phyloP scores from a whole-genome alignment of 352 stramenopile genomes.

The Pythium inflatum region DNA sequence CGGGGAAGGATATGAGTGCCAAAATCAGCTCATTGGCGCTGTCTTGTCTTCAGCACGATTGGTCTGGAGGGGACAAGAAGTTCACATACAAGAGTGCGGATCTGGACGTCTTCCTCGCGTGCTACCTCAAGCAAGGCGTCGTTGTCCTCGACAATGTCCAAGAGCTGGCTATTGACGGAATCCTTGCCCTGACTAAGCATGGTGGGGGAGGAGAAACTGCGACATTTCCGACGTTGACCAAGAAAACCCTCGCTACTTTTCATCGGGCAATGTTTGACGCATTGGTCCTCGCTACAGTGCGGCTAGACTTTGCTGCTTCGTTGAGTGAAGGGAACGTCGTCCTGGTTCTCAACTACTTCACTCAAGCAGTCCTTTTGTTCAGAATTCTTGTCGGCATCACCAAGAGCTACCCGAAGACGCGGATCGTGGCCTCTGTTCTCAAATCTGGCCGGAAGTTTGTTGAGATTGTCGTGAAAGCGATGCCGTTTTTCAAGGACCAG shows the following conservation, averaged over 20 bases:
- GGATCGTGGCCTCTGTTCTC: slow-evolving; percentile 54
- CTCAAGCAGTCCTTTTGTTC: slow-evolving; percentile 58
- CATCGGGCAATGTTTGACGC: slow-evolving; percentile 55
- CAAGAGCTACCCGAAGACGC: slow-evolving; percentile 58
- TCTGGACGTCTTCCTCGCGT: slow-evolving; percentile 42
- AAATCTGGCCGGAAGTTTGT: slow-evolving; percentile 60
- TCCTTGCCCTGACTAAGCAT: slow-evolving; percentile 49
- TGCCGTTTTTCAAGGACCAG: slow-evolving; percentile 62
- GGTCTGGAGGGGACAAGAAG: slow-evolving; percentile 47
- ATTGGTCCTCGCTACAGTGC: slow-evolving; percentile 41
- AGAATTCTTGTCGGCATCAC: slow-evolving; percentile 66
- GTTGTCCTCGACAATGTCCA: slow-evolving; percentile 57
- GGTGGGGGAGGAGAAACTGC: slow-evolving; percentile 22
- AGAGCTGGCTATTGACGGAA: slow-evolving; percentile 45
- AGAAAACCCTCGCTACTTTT: slow-evolving; percentile 55
- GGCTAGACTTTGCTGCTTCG: slow-evolving; percentile 41
- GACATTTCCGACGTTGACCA: slow-evolving; percentile 49
- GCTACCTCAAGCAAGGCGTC: slow-evolving; percentile 45
- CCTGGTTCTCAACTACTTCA: slow-evolving; percentile 58
- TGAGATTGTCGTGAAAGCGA: slow-evolving; percentile 49
- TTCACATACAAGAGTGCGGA: slow-evolving; percentile 45
- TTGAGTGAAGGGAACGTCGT: slow-evolving; percentile 24
- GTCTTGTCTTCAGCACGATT: slow-evolving; percentile 48
- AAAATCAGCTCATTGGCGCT: slow-evolving; percentile 46
- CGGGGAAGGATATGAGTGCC: slow-evolving; percentile 36